phyloP scores from a whole-genome alignment of 2,329 filamentous ascomycete genomes.

The Fusarium devonianum region DNA sequence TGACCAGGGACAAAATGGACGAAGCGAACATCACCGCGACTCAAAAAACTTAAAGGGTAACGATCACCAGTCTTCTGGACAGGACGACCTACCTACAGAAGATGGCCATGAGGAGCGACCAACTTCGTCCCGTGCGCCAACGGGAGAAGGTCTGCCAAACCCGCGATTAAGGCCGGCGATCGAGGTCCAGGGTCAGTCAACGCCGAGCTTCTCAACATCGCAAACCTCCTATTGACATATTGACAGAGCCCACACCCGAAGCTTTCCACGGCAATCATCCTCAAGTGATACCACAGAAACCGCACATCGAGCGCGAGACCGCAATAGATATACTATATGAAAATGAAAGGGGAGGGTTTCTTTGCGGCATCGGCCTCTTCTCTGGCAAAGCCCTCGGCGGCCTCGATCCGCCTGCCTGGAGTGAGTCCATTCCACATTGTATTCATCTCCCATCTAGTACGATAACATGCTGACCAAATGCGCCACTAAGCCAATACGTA shows the following conservation, averaged over 20 bases:
- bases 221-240: conserved; percentile 15
- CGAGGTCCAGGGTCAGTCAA: conserved; percentile 44
- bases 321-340: conserved; percentile 92
- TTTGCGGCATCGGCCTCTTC: conserved; percentile 91
- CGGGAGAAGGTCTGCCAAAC: conserved; percentile 24
- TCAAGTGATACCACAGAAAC: conserved; percentile 47
- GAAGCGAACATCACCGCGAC: conserved; percentile 10
- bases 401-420: conserved; percentile 87
- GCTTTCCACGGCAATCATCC: conserved; percentile 35
- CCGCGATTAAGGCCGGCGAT: conserved; percentile 43
- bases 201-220: background rate
- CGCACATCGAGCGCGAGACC: conserved; percentile 54
- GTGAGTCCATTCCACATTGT: conserved; percentile 38
- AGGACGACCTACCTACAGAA: conserved; percentile 24
- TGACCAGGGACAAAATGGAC: conserved; percentile 2
- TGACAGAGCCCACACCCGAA: conserved; percentile 44
- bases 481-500: conserved; percentile 63
- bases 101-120: conserved; percentile 8
- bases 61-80: conserved; percentile 8
- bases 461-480: conserved; percentile 11
- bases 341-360: conserved; percentile 89
- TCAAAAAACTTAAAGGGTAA: conserved; percentile 18
- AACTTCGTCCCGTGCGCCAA: conserved; percentile 10
- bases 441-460: background rate
- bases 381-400: conserved; percentile 84